Evolutionary conservation across 208 protist genomes (phyloP), one percentile per base, ranked within the genome.

Genomic region (Crithidia bombi): DNA sequence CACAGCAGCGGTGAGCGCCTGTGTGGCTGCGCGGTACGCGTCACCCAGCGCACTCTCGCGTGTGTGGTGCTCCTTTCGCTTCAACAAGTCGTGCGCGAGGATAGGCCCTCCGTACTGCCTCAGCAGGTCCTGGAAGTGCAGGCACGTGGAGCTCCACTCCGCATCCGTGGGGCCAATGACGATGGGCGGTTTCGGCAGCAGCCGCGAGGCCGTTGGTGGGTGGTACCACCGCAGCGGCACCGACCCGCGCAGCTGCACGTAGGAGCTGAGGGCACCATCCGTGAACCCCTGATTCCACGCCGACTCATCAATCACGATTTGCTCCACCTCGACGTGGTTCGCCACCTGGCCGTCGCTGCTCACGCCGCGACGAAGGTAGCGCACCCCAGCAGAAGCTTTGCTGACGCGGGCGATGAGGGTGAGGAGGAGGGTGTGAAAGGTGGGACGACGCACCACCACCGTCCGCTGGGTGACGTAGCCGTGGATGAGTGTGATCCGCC

Each of bases 281-380:
- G 71, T 82, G 44, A 75, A 77, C 28, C 14, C 17, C 1, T 7
- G 7, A 43, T 65, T 65, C 69, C 69, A 75, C 43, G 62, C 56
- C 1, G 81, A 81, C 58, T 90, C 83, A 26, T 92, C 84, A 38
- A 68, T 77, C 4, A 97, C 83, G 54, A 97, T 94, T 68, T 97
- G 92, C 75, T 97, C 92, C 32, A 92, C 80, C 66, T 97, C 90
- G 15, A 97, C 92, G 56, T 93, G 85, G 67, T 97, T 97, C 17
- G 92, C 92, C 46, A 91, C 90, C 65, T 91, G 62, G 30, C 86
- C 84, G 50, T 88, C 73, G 54, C 89, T 83, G 73, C 77, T 92
- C n/a, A 98, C 80, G 2, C 98, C 98, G 64, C 98, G 92, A 51
- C 98, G 98, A 15, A 98, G 75, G 72, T 98, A 99, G 28, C 98